Evolutionary conservation across 148 eudicot genomes (phyloP), one percentile per base, ranked within the genome.

Genomic region (Rheum nobile): DNA sequence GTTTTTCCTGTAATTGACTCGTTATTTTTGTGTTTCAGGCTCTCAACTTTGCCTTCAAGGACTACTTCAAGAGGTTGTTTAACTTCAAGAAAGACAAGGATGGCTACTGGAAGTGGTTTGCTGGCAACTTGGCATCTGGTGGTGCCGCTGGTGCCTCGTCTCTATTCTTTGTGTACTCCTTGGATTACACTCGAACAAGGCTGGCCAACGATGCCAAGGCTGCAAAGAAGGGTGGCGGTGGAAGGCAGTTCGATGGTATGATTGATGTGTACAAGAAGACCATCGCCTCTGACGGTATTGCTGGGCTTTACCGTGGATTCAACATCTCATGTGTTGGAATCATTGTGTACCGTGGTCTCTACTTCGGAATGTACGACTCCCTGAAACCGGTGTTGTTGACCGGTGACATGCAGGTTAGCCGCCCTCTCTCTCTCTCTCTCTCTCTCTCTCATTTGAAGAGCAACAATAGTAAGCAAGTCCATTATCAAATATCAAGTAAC

Each of bases 41-140:
- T 38, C 80, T 91, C 46, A 91, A 91, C 85, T 91, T 91, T 80
- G 95, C 95, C 6, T 89, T 91, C 80, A 91, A 89, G 81, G 95
- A 91, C 74, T 86, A 88, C 79, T 89, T 89, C 79, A 91, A 89
- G 87, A 84, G 86, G 72, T 76, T 91, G 65, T 89, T 91, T 75
- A 86, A 89, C 80, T 87, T 86, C 84, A 91, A 86, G 80, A 89
- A 88, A 72, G 94, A 91, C 75, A 84, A 26, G 71, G 97, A 89
- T 80, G 94, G 97, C 35, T 91, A 91, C 91, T 91, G 91, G 96
- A 87, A 87, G 75, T 88, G 96, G 96, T 91, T 91, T 87, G 93
- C 85, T 1, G 93, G 91, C 37, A 91, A 89, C 81, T 82, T 91
- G 84, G 94, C 94, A 22, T 91, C 95, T 34, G 97, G 97, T 77